Percentiles rank a stretch among this genome's conserved stretches.
Evolutionary conservation across 768 basidiomycete genomes (phyloP).

Genomic region (Termitomyces sp.): DNA sequence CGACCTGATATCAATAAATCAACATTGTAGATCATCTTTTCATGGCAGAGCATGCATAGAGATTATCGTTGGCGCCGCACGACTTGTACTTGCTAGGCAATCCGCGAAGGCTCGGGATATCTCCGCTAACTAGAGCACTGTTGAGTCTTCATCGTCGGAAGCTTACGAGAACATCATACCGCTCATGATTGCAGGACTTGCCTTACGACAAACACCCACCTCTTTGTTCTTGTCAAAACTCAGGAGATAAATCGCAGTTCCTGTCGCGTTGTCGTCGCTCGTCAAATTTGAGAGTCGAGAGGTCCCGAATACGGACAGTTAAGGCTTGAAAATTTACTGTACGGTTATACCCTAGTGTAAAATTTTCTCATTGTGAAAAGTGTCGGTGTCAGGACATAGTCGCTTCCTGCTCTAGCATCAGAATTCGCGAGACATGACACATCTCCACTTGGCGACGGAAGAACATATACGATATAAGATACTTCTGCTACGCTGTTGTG

Average conservation of each 20-base stretch:
- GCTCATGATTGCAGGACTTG: conserved; percentile 39
- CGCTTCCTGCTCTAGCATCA: conserved; percentile 10
- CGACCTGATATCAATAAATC: conserved; percentile 23
- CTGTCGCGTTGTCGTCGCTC: conserved; percentile 19
- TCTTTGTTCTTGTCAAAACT: conserved; percentile 28
- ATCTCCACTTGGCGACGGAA: conserved; percentile 32
- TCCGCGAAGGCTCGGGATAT: conserved; percentile 20
- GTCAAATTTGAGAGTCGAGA: conserved; percentile 25
- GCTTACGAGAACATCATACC: conserved; percentile 22
- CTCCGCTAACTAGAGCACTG: conserved; percentile 24
- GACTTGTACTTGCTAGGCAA: conserved; percentile 9
- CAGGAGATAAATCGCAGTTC: conserved; percentile 40
- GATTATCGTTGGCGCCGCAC: background rate
- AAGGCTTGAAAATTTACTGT: conserved; percentile 24
- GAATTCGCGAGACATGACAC: conserved; percentile 33
- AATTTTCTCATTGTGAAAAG: conserved; percentile 42
- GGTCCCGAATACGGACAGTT: conserved; percentile 32
- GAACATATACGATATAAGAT: conserved; percentile 45
- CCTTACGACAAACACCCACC: conserved; percentile 28
- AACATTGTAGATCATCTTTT: background rate
- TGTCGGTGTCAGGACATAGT: conserved; percentile 27
- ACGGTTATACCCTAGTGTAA: conserved; percentile 39
- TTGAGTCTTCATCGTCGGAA: background rate
- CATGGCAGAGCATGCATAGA: conserved; percentile 14
- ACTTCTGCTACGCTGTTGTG: conserved; percentile 35